Base-by-base conservation (phyloP, 2,329 filamentous ascomycete species). In the Cercospora berteroae region DNA sequence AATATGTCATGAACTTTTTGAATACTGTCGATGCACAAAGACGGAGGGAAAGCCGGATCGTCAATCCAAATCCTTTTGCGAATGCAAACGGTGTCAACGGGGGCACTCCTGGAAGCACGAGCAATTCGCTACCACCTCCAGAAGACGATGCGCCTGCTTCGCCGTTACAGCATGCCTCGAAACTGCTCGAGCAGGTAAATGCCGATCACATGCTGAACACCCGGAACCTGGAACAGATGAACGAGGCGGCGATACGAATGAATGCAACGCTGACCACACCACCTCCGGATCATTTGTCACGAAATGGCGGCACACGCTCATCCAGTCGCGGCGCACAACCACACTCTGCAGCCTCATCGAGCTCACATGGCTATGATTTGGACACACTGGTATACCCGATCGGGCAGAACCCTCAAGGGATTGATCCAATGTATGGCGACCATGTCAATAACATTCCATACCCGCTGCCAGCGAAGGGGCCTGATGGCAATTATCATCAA, bases 371-470 rank as follows among this genome's bases (percentile, higher is more conserved):
- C 5, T 85, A 84, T 44, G 88, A 90, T 64, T 78, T 90, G 55
- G 89, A 91, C 69, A 86, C 85, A 70, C 86, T 96, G 63, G 93
- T 97, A 9, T 98, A 97, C 77, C 94, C 94, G 0, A 93, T 96
- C 16, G 94, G 94, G 18, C 89, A 93, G 71, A 95, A 90, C 0
- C 61, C 61, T 29, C 92, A 96, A 71, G 94, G 94, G 63, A 97
- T 97, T 72, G 94, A 97, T 76, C 94, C 94, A 1, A 95, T 96
- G 85, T 94, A 94, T 77, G 90, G 92, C 73, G 94, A 97, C 74
- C 93, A 97, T 76, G 93, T 97, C 76, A 89, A 94, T 81, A 97
- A 96, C 77, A 96, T 97, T 65, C 93, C 94, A 0, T 98, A 97
- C 77, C 85, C 90, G 8, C 83, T 92, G 80, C 92, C 87, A 16